Base-by-base conservation (phyloP, 345 rosid genomes). In the Heritiera fomes region DNA sequence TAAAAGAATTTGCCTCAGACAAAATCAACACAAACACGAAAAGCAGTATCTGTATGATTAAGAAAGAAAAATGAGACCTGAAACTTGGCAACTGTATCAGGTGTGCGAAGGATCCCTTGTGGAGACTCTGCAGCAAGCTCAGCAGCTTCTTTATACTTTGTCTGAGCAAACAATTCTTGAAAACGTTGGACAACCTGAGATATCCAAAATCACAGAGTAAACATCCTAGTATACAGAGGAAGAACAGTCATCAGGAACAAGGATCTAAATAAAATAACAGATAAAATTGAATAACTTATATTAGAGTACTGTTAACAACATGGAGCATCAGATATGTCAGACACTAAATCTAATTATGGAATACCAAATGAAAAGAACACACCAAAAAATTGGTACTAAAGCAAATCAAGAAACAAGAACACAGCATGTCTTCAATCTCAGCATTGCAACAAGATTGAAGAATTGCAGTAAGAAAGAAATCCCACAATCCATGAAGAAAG, bases 91-190 rank as follows among this genome's bases (percentile, higher is more conserved):
- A 97, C 98, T 18, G 98, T 97, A 71, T 97, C 99, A 61, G 98
- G 97, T 32, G 99, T 97, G 59, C 99, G 91, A 56, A 97, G 97
- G 75, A 94, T 86, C 76, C 99, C 99, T 78, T 91, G 98, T 9
- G 99, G 99, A 75, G 99, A 94, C 83, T 97, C 98, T 66, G 99
- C 98, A 84, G 99, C 99, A 78, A 97, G 98, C 87, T 97, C 99
- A 77, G 99, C 99, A 61, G 99, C 99, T 87, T 97, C 99, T 83
- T 97, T 94, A 82, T 97, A 97, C 87, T 97, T 97, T 38, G 97
- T 94, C 80, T 97, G 99, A 78, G 98, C 94, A 82, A 97, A 97
- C 23, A 94, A 83, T 80, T 94, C 99, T 88, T 97, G 98, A 84
- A 97, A 97, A 77, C 98, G 95, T 89, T 97, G 97, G 71, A 91